A percentile compares a stretch with the other conserved stretches of the same genome.
Evolutionary conservation across 169 alveolate genomes (phyloP).

Genomic region (Plasmodium inui): DNA sequence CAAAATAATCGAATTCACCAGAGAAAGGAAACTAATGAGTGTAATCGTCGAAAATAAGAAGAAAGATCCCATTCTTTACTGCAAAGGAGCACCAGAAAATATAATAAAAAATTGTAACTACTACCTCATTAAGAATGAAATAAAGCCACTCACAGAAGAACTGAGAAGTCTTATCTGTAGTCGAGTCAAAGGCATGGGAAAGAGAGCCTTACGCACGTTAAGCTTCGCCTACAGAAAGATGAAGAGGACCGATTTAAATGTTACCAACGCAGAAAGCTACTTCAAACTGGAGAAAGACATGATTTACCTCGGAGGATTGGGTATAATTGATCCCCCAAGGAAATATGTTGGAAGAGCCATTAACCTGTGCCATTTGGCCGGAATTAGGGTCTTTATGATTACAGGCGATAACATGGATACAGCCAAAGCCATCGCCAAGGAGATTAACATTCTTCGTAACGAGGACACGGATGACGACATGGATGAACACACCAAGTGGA

Average conservation of each 20-base stretch:
- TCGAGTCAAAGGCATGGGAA: constrained; percentile 91
- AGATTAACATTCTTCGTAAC: constrained; percentile 91
- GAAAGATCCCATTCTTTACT: constrained; percentile 86
- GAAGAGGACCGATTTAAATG: constrained; percentile 77
- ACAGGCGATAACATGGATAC: constrained; percentile 99
- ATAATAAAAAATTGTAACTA: constrained; percentile 89
- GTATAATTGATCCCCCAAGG: constrained; percentile 98
- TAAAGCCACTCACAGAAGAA: constrained; percentile 85
- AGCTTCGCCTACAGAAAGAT: constrained; percentile 87
- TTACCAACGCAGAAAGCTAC: constrained; percentile 79
- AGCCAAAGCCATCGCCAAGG: constrained; percentile 98
- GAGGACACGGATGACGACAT: neutral
- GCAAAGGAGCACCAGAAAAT: constrained; percentile 99
- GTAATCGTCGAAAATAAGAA: constrained; percentile 79
- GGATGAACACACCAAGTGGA: neutral
- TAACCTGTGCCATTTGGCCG: constrained; percentile 95
- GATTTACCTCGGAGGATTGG: constrained; percentile 95
- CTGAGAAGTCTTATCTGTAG: constrained; percentile 84
- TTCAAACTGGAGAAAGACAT: constrained; percentile 92
- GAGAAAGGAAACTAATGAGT: constrained; percentile 98
- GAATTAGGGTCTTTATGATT: constrained; percentile 98
- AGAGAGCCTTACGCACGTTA: constrained; percentile 90
- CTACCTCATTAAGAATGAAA: constrained; percentile 88
- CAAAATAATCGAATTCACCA: constrained; percentile 93
- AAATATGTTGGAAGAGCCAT: constrained; percentile 95